Evolutionary conservation across 495 filamentous ascomycete species (phyloP).

Genomic region (Aspergillus taichungensis): DNA sequence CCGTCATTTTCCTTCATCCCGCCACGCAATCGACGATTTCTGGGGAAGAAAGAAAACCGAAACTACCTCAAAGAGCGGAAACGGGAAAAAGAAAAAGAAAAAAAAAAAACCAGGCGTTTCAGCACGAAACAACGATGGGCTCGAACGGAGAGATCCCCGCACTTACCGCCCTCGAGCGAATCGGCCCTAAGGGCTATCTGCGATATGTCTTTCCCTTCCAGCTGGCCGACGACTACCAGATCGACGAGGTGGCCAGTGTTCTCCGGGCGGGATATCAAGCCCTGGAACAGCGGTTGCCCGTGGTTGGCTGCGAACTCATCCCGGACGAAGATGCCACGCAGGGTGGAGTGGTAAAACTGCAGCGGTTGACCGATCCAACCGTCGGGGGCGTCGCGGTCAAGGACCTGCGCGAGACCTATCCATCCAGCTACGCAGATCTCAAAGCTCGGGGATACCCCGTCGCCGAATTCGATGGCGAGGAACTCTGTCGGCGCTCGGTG

Average conservation of each 20-base stretch:
- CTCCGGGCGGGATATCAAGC: slow-evolving; percentile 19
- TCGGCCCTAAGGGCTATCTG: slow-evolving; percentile 27
- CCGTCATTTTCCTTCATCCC: too few relatives aligned
- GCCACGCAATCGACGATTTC: too few relatives aligned
- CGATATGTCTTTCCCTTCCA: slow-evolving; percentile 24
- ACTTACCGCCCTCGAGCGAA: slow-evolving; percentile 24
- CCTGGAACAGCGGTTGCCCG: slow-evolving; percentile 17
- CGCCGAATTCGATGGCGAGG: slow-evolving; percentile 20
- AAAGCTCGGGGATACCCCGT: slow-evolving; percentile 23
- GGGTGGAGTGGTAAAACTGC: slow-evolving; percentile 21
- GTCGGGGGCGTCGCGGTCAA: slow-evolving; percentile 12
- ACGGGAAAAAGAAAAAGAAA: too few relatives aligned
- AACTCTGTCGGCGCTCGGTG: slow-evolving; percentile 19
- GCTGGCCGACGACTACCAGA: slow-evolving; percentile 15
- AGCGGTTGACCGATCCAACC: slow-evolving; percentile 7
- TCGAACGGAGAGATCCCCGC: slow-evolving; percentile 7
- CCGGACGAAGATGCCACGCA: slow-evolving; percentile 18
- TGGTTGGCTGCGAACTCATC: slow-evolving; percentile 22
- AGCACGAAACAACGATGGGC: slow-evolving; percentile 6
- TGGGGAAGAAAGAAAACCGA: too few relatives aligned
- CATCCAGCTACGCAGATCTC: slow-evolving; percentile 18
- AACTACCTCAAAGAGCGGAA: too few relatives aligned
- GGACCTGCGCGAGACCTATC: slow-evolving; percentile 20
- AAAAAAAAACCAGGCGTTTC: too few relatives aligned
- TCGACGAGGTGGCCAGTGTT: slow-evolving; percentile 15